Percentiles rank a stretch among this genome's conserved stretches.
phyloP scores from a whole-genome alignment of 2,329 filamentous ascomycete genomes.

The Parastagonospora nodorum region DNA sequence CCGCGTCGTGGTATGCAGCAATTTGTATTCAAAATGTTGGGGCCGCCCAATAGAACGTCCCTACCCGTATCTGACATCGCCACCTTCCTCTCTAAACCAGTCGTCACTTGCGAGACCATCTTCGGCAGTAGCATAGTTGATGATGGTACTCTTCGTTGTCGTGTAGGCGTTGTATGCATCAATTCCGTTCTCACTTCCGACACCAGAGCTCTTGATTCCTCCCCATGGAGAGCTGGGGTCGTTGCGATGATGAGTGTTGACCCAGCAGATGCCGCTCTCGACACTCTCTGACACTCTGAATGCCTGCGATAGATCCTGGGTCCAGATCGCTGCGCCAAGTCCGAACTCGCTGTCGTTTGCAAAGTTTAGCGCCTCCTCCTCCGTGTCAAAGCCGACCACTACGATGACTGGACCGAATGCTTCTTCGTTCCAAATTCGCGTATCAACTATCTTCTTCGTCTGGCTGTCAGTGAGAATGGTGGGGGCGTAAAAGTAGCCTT shows the following conservation, averaged over 20 bases:
- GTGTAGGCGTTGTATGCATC: slow-evolving; percentile 56
- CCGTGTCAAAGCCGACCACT: slow-evolving; percentile 53
- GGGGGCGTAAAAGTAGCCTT: slow-evolving; percentile 57
- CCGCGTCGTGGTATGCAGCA: too few relatives aligned
- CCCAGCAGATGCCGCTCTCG: slow-evolving; percentile 56
- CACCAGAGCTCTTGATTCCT: slow-evolving; percentile 64
- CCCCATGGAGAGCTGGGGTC: slow-evolving; percentile 75
- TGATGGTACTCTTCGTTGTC: slow-evolving; percentile 67
- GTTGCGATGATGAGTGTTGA: slow-evolving; percentile 68
- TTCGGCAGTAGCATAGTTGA: slow-evolving; percentile 67
- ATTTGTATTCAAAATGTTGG: too few relatives aligned
- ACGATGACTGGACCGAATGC: slow-evolving; percentile 60
- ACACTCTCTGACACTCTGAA: slow-evolving; percentile 54
- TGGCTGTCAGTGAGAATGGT: slow-evolving; percentile 47
- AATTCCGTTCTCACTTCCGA: slow-evolving; percentile 74
- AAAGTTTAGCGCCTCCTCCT: slow-evolving; percentile 53
- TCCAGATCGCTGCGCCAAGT: slow-evolving; percentile 58
- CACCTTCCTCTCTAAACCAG: slow-evolving; percentile 68
- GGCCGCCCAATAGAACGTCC: too few relatives aligned
- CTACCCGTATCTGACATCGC: slow-evolving; percentile 64
- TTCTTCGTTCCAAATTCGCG: slow-evolving; percentile 52
- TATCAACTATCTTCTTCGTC: slow-evolving; percentile 40
- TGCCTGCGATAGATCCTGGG: slow-evolving; percentile 55
- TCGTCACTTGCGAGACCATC: slow-evolving; percentile 62
- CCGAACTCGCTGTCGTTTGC: slow-evolving; percentile 59